Conservation (phyloP, 2,329 filamentous ascomycete genomes). For the Aspergillus sp. region DNA sequence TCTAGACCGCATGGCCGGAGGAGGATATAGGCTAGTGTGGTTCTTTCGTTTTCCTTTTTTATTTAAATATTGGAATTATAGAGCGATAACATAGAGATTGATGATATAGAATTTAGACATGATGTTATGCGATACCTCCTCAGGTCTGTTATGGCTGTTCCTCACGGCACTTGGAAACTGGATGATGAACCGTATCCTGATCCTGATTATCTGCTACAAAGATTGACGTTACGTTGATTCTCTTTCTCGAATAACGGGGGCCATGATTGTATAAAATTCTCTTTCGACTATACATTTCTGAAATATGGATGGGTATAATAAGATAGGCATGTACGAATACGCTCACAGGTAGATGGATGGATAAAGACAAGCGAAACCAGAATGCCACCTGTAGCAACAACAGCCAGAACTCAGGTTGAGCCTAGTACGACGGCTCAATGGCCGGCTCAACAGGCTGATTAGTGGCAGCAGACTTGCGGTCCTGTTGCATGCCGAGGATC, state of each 20-base stretch:
- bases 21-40: not conserved
- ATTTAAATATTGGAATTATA: too few relatives aligned
- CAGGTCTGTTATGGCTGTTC: too few relatives aligned
- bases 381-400: not conserved
- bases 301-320: not conserved
- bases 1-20: not conserved
- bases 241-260: too few relatives aligned
- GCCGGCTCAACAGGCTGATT: slow-evolving; percentile 17
- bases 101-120: too few relatives aligned
- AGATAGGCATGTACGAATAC: not conserved
- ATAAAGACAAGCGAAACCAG: not conserved
- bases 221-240: too few relatives aligned
- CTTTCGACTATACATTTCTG: not conserved
- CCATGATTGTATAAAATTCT: not conserved
- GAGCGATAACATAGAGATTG: too few relatives aligned
- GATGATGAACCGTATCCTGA: too few relatives aligned
- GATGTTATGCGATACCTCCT: too few relatives aligned
- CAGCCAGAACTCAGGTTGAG: too few relatives aligned
- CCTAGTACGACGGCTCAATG: slow-evolving; percentile 12
- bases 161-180: too few relatives aligned
- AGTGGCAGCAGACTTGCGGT: slow-evolving; percentile 21
- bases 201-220: too few relatives aligned
- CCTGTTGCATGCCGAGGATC: slow-evolving; percentile 41
- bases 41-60: not conserved
- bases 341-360: not conserved